Percentiles rank a stretch among this genome's conserved stretches.
Evolutionary conservation across 495 filamentous ascomycete species (phyloP).

Genomic region (Hypoxylon subgilvum): DNA sequence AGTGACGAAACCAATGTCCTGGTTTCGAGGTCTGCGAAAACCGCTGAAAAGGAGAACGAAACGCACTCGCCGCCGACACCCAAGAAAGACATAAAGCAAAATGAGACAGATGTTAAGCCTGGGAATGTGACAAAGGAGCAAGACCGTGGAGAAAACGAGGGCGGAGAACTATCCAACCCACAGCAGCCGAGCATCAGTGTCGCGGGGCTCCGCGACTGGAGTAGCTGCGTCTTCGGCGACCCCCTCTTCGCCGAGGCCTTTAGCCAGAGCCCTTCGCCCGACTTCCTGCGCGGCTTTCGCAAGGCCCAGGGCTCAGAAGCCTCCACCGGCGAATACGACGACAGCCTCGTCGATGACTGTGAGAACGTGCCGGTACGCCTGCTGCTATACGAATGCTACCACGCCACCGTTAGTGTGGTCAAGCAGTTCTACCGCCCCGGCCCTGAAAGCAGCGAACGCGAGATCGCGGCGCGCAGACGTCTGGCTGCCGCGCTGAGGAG

Average conservation of each 20-base stretch:
- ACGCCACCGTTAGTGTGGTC: constrained; percentile 53
- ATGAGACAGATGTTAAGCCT: background rate
- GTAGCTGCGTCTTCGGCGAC: constrained; percentile 64
- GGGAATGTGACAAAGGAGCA: background rate
- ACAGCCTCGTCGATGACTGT: constrained; percentile 46
- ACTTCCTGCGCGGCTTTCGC: constrained; percentile 50
- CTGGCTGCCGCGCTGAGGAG: constrained; percentile 47
- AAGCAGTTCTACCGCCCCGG: constrained; percentile 56
- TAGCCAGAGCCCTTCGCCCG: constrained; percentile 47
- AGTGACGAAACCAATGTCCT: constrained; percentile 45
- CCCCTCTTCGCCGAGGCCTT: constrained; percentile 61
- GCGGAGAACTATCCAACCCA: background rate
- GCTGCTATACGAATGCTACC: constrained; percentile 58
- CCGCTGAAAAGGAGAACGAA: constrained; percentile 2
- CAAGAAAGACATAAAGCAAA: background rate
- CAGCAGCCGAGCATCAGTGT: constrained; percentile 26
- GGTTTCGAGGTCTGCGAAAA: constrained; percentile 27
- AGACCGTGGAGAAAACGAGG: background rate
- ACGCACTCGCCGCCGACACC: background rate
- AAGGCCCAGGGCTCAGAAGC: background rate
- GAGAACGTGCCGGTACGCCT: constrained; percentile 45
- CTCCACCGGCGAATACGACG: background rate
- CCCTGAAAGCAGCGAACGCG: constrained; percentile 49
- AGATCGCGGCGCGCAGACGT: constrained; percentile 53
- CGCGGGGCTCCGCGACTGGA: constrained; percentile 55